Evolutionary conservation across 352 stramenopile species (phyloP).

Genomic region (Globisporangium camurandrum): DNA sequence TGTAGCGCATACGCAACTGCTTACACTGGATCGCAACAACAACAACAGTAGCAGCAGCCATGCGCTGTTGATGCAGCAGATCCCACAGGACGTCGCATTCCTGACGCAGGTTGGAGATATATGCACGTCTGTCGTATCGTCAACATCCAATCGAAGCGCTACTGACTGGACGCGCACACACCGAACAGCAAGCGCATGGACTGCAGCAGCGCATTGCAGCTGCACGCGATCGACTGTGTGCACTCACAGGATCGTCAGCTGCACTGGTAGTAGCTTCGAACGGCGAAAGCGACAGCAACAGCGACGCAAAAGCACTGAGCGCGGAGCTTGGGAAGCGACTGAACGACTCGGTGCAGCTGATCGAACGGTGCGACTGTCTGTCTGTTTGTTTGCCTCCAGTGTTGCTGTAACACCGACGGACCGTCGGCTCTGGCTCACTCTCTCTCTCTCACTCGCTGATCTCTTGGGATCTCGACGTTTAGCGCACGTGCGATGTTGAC

Average conservation of each 20-base stretch:
- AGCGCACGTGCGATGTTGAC: constrained; percentile 25
- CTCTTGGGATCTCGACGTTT: not conserved
- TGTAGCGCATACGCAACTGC: constrained; percentile 14
- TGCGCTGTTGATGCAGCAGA: not conserved
- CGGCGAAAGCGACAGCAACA: constrained; percentile 7
- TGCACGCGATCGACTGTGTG: constrained; percentile 6
- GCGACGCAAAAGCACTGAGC: constrained; percentile 13
- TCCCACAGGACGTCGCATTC: constrained; percentile 9
- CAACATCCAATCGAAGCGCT: too few species aligned
- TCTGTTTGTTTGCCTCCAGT: not conserved
- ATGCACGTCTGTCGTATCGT: too few species aligned
- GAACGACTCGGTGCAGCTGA: constrained; percentile 18
- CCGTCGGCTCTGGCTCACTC: not conserved
- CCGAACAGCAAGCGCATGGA: constrained; percentile 14
- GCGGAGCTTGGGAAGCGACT: constrained; percentile 20
- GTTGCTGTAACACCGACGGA: not conserved
- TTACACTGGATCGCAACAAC: constrained; percentile 1
- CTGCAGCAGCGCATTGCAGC: constrained; percentile 13
- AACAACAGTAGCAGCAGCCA: not conserved
- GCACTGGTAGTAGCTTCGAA: not conserved
- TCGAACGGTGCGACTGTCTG: constrained; percentile 14
- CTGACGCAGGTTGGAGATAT: constrained; percentile 10
- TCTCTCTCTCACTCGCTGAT: not conserved
- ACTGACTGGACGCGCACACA: too few species aligned
- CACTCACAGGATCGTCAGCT: not conserved